Evolutionary conservation across 768 basidiomycete genomes (phyloP).

Genomic region (Boletus vermiculosoides): DNA sequence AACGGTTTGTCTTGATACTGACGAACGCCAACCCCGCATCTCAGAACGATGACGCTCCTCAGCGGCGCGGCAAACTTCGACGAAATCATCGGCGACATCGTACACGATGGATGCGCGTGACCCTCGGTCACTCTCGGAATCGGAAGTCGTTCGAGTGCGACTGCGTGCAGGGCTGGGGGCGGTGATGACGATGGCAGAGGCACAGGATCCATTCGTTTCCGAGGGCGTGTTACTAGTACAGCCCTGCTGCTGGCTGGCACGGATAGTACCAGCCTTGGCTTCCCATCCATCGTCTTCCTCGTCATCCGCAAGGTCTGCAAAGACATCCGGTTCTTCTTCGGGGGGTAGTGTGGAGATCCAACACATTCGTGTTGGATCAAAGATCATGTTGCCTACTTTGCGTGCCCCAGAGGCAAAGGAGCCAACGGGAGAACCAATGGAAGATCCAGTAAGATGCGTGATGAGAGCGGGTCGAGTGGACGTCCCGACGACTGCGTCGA

Average conservation of each 20-base stretch:
- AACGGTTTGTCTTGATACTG: constrained; percentile 20
- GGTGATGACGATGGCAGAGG: constrained; percentile 35
- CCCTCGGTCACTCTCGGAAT: constrained; percentile 70
- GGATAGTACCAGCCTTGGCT: constrained; percentile 76
- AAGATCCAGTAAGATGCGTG: constrained; percentile 89
- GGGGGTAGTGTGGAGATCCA: constrained; percentile 86
- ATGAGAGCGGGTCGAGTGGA: constrained; percentile 94
- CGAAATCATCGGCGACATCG: constrained; percentile 74
- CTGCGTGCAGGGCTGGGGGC: constrained; percentile 61
- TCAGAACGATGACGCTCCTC: constrained; percentile 82
- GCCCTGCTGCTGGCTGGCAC: constrained; percentile 52
- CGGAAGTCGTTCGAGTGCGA: constrained; percentile 66
- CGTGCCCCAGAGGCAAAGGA: constrained; percentile 76
- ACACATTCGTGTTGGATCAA: constrained; percentile 92
- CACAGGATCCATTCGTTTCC: constrained; percentile 23
- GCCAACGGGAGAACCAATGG: constrained; percentile 73
- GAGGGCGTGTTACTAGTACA: constrained; percentile 25
- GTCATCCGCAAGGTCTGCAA: constrained; percentile 89
- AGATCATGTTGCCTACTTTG: constrained; percentile 97
- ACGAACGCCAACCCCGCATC: constrained; percentile 74
- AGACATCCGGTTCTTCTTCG: constrained; percentile 95
- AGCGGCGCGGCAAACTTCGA: constrained; percentile 68
- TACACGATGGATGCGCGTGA: constrained; percentile 77
- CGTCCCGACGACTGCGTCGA: constrained; percentile 75
- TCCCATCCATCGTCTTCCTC: constrained; percentile 77